A percentile compares a stretch with the other conserved stretches of the same genome.
Conservation (phyloP, 2,329 filamentous ascomycete genomes). For the Fusarium falciforme region DNA sequence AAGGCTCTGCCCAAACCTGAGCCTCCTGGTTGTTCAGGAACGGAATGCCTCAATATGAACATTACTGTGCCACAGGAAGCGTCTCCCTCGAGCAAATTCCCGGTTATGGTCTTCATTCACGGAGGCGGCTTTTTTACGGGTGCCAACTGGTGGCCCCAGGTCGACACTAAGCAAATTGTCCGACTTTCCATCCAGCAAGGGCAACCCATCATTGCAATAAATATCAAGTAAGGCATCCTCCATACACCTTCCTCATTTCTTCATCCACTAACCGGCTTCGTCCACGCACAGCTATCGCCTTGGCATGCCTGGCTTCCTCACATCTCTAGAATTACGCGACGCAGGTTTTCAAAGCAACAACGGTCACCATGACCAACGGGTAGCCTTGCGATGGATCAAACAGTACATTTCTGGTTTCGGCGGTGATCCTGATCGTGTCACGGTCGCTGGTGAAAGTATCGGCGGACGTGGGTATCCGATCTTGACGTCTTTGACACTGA, state of each 20-base stretch:
- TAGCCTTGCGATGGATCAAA: slow-evolving; percentile 4
- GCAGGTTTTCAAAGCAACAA: not conserved
- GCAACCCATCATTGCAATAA: not conserved
- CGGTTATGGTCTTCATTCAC: slow-evolving; percentile 12
- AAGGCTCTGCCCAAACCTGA: not conserved
- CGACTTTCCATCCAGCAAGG: not conserved
- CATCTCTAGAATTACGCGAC: not conserved
- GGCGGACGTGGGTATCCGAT: slow-evolving; percentile 1
- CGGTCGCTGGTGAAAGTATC: slow-evolving; percentile 5
- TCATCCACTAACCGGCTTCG: too few relatives aligned
- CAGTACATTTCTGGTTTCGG: not conserved
- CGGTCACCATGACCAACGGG: slow-evolving; percentile 5
- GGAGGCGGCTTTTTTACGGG: slow-evolving; percentile 12
- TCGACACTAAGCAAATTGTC: slow-evolving; percentile 5
- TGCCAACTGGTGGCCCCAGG: slow-evolving; percentile 7
- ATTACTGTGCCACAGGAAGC: not conserved
- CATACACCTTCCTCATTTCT: too few relatives aligned
- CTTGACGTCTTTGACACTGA: not conserved
- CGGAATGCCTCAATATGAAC: slow-evolving; percentile 7
- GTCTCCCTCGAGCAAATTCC: not conserved
- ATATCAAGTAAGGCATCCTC: slow-evolving; percentile 4
- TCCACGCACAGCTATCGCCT: slow-evolving; percentile 3
- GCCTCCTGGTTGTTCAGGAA: not conserved
- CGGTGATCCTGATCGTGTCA: not conserved
- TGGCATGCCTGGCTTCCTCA: slow-evolving; percentile 4